Percentiles rank a stretch among this genome's conserved stretches.
Evolutionary conservation across 306 rosid species (phyloP).

Genomic region (Quercus glauca): DNA sequence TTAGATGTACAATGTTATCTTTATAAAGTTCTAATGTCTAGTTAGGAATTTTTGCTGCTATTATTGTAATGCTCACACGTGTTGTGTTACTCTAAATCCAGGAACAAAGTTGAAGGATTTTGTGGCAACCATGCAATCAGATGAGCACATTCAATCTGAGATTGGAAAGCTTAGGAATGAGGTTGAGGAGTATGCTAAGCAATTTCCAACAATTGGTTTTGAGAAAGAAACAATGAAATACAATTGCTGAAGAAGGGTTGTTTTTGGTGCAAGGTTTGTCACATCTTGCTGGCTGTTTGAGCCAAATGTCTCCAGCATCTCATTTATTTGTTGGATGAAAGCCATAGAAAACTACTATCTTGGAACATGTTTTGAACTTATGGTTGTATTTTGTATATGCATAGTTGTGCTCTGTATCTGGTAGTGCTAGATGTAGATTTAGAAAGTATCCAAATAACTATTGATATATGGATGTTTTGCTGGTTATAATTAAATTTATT

Average conservation of each 20-base stretch:
- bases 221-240: conserved; percentile 79
- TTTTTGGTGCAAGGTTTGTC: neutral
- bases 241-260: conserved; percentile 37
- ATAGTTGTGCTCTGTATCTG: no score
- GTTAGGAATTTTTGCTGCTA: neutral
- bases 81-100: conserved; percentile 27
- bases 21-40: neutral
- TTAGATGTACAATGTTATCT: neutral
- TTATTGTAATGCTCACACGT: conserved; percentile 8
- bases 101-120: conserved; percentile 92
- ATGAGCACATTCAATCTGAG: conserved; percentile 56
- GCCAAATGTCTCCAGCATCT: neutral
- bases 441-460: no score
- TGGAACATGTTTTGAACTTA: neutral
- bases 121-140: conserved; percentile 65
- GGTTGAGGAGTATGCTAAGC: conserved; percentile 86
- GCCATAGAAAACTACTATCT: neutral
- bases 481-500: no score
- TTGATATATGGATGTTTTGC: no score
- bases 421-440: no score
- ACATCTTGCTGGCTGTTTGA: neutral
- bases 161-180: conserved; percentile 54
- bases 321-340: neutral
- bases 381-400: no score
- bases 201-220: conserved; percentile 81